Conservation (phyloP, 2,329 filamentous ascomycete species). For the Trichoderma gracile region DNA sequence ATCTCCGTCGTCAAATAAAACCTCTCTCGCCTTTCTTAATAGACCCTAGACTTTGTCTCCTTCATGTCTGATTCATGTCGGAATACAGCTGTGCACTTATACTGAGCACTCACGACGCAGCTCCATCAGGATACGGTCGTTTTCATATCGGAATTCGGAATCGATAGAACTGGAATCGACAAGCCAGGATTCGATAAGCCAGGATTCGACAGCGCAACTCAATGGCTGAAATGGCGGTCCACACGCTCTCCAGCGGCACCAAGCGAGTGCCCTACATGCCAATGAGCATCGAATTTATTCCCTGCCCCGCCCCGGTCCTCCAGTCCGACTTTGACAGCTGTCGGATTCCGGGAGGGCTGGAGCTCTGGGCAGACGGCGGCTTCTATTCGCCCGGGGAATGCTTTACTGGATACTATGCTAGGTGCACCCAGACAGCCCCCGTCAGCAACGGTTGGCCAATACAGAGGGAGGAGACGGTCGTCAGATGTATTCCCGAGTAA, state of each 20-base stretch:
- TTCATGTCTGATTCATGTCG: background rate
- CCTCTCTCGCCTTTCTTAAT: background rate
- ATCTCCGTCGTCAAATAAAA: background rate
- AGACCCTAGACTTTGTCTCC: background rate
- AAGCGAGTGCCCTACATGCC: conserved; percentile 30
- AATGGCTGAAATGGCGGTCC: conserved; percentile 19
- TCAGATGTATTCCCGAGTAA: conserved; percentile 35
- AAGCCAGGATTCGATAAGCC: background rate
- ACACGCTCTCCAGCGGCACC: conserved; percentile 26
- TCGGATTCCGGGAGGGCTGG: conserved; percentile 30
- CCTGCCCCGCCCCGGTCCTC: conserved; percentile 30
- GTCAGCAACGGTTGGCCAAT: conserved; percentile 30
- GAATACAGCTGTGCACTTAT: too few relatives aligned
- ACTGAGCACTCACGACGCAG: background rate
- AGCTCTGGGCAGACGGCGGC: conserved; percentile 33
- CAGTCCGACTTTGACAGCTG: conserved; percentile 31
- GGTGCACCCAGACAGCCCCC: conserved; percentile 32
- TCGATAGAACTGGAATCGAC: background rate
- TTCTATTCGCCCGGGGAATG: conserved; percentile 38
- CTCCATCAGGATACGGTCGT: too few relatives aligned
- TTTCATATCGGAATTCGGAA: background rate
- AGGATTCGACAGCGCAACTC: too few relatives aligned
- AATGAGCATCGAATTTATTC: conserved; percentile 31
- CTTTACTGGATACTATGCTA: conserved; percentile 34
- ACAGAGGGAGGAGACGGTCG: conserved; percentile 33